Percentiles rank a stretch among this genome's conserved stretches.
These are phyloP conservation scores for Phytophthora syringae DNA, from an alignment of 352 stramenopile species.

Conservation along the genomic window DNA sequence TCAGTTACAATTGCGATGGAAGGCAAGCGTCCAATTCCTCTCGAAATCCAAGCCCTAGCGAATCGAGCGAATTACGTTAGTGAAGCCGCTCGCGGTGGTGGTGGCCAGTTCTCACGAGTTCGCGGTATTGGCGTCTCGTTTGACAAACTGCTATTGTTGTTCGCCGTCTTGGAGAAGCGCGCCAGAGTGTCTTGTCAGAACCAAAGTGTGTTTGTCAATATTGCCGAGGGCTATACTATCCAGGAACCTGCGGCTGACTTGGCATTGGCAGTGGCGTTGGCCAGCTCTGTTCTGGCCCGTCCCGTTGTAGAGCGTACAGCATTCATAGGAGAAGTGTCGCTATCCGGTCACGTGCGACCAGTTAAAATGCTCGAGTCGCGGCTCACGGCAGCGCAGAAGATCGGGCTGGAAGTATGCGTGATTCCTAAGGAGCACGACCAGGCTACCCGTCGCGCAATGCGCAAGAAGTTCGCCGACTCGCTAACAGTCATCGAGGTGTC, in stretches of 20 bases:
- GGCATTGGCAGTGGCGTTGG: constrained; percentile 75
- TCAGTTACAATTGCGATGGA: constrained; percentile 94
- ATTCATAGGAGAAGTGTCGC: constrained; percentile 80
- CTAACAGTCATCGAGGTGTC: constrained; percentile 68
- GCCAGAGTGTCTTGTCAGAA: constrained; percentile 74
- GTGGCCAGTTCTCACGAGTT: constrained; percentile 56
- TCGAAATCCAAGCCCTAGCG: constrained; percentile 95
- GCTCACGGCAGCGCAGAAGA: constrained; percentile 79
- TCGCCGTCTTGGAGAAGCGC: constrained; percentile 97
- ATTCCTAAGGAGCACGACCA: constrained; percentile 65
- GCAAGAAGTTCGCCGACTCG: constrained; percentile 58
- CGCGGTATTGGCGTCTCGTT: constrained; percentile 81
- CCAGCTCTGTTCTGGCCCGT: constrained; percentile 67
- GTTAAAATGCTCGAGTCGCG: constrained; percentile 87
- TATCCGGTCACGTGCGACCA: constrained; percentile 82
- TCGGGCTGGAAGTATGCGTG: constrained; percentile 76
- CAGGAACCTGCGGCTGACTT: constrained; percentile 83
- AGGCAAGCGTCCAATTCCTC: constrained; percentile 92
- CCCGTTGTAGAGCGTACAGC: constrained; percentile 61
- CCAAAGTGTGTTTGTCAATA: constrained; percentile 88
- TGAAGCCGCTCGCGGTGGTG: constrained; percentile 30
- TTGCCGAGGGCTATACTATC: constrained; percentile 85
- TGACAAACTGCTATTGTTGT: constrained; percentile 93
- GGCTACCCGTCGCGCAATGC: constrained; percentile 48
- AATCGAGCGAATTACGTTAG: constrained; percentile 60